Conservation (phyloP, 257 asterid species). For the Nicotiana undulata region DNA sequence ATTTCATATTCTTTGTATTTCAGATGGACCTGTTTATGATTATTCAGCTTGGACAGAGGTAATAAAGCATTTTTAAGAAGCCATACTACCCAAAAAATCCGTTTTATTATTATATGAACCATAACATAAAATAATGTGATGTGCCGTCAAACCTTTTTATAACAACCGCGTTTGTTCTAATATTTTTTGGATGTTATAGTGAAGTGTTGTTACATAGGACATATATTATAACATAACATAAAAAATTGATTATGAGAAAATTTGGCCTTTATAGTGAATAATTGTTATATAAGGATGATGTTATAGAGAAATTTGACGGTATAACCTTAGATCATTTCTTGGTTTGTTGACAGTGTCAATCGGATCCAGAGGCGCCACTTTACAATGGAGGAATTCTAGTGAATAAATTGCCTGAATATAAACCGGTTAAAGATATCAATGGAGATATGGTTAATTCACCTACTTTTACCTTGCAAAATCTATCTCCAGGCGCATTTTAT, state of each 20-base stretch:
- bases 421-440: background rate
- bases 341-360: slow-evolving; percentile 34
- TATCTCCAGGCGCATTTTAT: slow-evolving; percentile 36
- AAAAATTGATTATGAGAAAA: too few species aligned
- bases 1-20: background rate
- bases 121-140: background rate
- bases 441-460: slow-evolving; percentile 13
- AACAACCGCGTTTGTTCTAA: too few species aligned
- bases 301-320: background rate
- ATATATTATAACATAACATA: too few species aligned
- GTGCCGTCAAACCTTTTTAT: too few species aligned
- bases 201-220: too few species aligned
- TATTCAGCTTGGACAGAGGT: slow-evolving; percentile 29
- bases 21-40: slow-evolving; percentile 23
- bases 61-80: background rate
- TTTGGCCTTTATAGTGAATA: too few species aligned
- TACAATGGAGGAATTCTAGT: slow-evolving; percentile 52
- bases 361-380: slow-evolving; percentile 43
- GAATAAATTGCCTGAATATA: slow-evolving; percentile 5
- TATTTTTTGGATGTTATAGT: too few species aligned
- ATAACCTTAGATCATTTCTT: background rate
- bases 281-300: too few species aligned
- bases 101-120: background rate
- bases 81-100: background rate
- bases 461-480: slow-evolving; percentile 29